phyloP scores from a whole-genome alignment of 1,139 yeast genomes.

The Sugiyamaella sp. region DNA sequence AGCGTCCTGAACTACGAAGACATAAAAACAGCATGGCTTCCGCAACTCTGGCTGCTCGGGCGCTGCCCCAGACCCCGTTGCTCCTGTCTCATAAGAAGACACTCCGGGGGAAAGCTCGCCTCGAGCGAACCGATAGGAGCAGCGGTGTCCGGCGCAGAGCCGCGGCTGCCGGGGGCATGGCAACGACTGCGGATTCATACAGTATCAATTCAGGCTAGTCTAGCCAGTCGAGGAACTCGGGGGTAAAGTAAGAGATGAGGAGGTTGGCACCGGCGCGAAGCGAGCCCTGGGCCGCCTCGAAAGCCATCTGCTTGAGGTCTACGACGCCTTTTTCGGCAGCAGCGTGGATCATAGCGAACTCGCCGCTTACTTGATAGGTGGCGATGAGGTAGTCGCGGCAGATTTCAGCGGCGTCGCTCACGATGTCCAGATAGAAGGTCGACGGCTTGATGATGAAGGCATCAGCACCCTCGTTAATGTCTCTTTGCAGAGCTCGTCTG shows the following conservation, averaged over 20 bases:
- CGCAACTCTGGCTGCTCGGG: conserved; percentile 3
- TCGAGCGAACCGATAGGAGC: conserved; percentile 6
- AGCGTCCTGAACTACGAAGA: too few species aligned
- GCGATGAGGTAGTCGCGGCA: conserved; percentile 87
- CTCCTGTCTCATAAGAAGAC: not conserved
- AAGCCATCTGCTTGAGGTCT: conserved; percentile 86
- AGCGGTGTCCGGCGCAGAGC: conserved; percentile 12
- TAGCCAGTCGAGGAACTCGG: conserved; percentile 95
- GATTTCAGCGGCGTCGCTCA: conserved; percentile 82
- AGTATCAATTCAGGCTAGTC: conserved; percentile 42
- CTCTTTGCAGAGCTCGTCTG: conserved; percentile 84
- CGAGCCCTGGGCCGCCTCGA: conserved; percentile 89
- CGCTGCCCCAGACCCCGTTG: conserved; percentile 5
- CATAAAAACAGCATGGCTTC: too few species aligned
- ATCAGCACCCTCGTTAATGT: conserved; percentile 91
- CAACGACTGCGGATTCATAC: not conserved
- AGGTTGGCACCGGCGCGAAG: conserved; percentile 95
- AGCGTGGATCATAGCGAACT: conserved; percentile 96
- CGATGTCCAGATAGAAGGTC: conserved; percentile 88
- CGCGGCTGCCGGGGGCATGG: conserved; percentile 14
- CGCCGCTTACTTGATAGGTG: conserved; percentile 97
- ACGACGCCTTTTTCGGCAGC: conserved; percentile 96
- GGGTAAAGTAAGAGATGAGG: conserved; percentile 90
- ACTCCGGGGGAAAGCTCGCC: not conserved
- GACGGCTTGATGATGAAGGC: conserved; percentile 97